Conservation (phyloP, 2,329 filamentous ascomycete species). For the Pseudogymnoascus sp. region DNA sequence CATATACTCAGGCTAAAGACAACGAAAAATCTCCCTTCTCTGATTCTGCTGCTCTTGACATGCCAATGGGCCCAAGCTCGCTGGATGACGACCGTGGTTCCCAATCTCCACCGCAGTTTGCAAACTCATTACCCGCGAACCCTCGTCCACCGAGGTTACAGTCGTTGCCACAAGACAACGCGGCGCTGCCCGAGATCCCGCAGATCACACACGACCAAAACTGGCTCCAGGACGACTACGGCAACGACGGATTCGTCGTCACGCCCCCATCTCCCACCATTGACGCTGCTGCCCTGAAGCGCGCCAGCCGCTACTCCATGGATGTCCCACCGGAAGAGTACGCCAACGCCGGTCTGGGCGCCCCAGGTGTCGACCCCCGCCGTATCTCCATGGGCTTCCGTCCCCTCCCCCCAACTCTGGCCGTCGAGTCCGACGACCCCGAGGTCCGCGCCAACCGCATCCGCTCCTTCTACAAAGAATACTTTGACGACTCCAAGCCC, state of each 20-base stretch:
- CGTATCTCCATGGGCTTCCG: slow-evolving; percentile 66
- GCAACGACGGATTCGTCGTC: slow-evolving; percentile 39
- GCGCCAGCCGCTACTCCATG: slow-evolving; percentile 28
- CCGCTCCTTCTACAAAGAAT: slow-evolving; percentile 98
- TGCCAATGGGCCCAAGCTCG: not conserved
- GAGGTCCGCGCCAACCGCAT: slow-evolving; percentile 94
- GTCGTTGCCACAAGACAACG: slow-evolving; percentile 28
- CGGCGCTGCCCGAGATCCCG: slow-evolving; percentile 21
- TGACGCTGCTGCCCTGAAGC: slow-evolving; percentile 11
- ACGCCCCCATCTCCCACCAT: slow-evolving; percentile 34
- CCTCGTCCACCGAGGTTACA: slow-evolving; percentile 30
- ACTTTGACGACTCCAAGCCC: slow-evolving; percentile 77
- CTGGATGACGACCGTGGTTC: not conserved
- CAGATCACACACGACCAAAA: slow-evolving; percentile 25
- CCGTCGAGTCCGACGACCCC: slow-evolving; percentile 73
- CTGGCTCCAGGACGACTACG: slow-evolving; percentile 37
- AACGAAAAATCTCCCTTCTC: not conserved
- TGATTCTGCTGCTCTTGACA: not conserved
- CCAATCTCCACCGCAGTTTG: slow-evolving; percentile 18
- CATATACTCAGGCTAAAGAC: not conserved
- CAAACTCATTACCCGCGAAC: slow-evolving; percentile 25
- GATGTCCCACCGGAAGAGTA: slow-evolving; percentile 29
- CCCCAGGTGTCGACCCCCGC: slow-evolving; percentile 47
- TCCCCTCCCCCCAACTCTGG: slow-evolving; percentile 70
- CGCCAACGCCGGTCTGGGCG: slow-evolving; percentile 37